A percentile compares a stretch with the other conserved stretches of the same genome.
Evolutionary conservation across 1,284 basidiomycete species (phyloP).

Genomic region (Xanthoconium separans): DNA sequence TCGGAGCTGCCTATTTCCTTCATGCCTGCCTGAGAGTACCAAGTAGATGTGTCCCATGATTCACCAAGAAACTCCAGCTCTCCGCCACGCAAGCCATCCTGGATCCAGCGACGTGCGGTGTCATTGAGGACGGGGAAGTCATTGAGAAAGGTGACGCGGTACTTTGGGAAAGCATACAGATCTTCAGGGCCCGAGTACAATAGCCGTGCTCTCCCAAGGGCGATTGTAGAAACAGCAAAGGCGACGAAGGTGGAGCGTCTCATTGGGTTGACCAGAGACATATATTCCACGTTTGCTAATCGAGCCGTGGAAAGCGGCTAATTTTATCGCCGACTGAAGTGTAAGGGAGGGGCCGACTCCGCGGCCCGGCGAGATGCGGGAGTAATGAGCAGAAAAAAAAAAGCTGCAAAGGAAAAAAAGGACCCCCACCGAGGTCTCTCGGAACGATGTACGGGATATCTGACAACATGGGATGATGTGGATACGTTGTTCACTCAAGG

Average conservation of each 20-base stretch:
- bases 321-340: slow-evolving; percentile 36
- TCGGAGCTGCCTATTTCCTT: slow-evolving; percentile 61
- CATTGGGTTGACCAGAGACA: slow-evolving; percentile 15
- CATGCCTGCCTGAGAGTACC: slow-evolving; percentile 36
- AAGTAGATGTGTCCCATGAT: slow-evolving; percentile 47
- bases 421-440: background rate
- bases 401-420: background rate
- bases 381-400: background rate
- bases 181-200: slow-evolving; percentile 77
- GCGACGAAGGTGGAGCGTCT: slow-evolving; percentile 14
- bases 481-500: slow-evolving; percentile 7
- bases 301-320: slow-evolving; percentile 21
- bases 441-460: background rate
- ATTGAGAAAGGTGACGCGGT: slow-evolving; percentile 78
- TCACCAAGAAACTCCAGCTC: slow-evolving; percentile 76
- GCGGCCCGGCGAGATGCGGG: slow-evolving; percentile 20
- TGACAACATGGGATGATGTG: background rate
- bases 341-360: slow-evolving; percentile 19
- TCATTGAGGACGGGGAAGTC: slow-evolving; percentile 71
- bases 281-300: slow-evolving; percentile 15
- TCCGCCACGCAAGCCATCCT: slow-evolving; percentile 65
- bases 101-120: slow-evolving; percentile 73
- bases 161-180: slow-evolving; percentile 82
- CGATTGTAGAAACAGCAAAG: slow-evolving; percentile 20
- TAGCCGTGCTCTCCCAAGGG: slow-evolving; percentile 41